Base-by-base conservation (phyloP, 1,284 basidiomycete genomes). In the Salmacisia buchloeana region DNA sequence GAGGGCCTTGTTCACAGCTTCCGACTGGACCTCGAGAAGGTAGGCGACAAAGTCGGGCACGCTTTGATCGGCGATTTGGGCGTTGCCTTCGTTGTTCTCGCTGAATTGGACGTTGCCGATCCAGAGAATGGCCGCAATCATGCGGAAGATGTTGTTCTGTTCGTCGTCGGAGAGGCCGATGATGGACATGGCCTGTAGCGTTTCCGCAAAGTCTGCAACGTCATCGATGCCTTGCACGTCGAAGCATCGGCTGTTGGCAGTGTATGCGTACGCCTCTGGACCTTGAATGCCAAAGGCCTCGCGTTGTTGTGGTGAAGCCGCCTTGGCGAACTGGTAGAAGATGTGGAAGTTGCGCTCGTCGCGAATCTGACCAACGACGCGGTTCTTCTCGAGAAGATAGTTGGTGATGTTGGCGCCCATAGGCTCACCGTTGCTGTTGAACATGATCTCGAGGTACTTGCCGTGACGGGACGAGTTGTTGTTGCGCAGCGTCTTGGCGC, bases 371-470 rank as follows among this genome's bases (percentile, higher is more conserved):
- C 93, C 92, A 4, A 97, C 94, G 13, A 98, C 92, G 69, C 96
- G 73, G 61, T 90, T 90, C 81, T 98, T 98, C 82, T 99, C 96
- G 67, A 99, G 83, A 29, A 99, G 85, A 79, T 98, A 99, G 81
- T 98, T 98, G 15, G 96, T 98, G 75, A 98, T 98, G 78, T 94
- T 92, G 2, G 94, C 96, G 61, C 96, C 96, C 39, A 98, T 88
- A 18, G 96, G 96, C 77, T 94, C 90, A 58, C 94, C 94, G 21
- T 88, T 85, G 29, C 85, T 82, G 77, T 98, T 96, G 83, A 98
- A 98, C 91, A 97, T 97, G 81, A 99, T 97, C 81, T 99, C 94
- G 29, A 98, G 85, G 81, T 98, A 99, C 85, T 99, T 99, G 58
- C 96, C 94, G 85, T 98, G 96, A 70, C 96, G 88, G 86, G 91